Evolutionary conservation across 768 basidiomycete species (phyloP).

Genomic region (Pilatotrama ljubarskyi): DNA sequence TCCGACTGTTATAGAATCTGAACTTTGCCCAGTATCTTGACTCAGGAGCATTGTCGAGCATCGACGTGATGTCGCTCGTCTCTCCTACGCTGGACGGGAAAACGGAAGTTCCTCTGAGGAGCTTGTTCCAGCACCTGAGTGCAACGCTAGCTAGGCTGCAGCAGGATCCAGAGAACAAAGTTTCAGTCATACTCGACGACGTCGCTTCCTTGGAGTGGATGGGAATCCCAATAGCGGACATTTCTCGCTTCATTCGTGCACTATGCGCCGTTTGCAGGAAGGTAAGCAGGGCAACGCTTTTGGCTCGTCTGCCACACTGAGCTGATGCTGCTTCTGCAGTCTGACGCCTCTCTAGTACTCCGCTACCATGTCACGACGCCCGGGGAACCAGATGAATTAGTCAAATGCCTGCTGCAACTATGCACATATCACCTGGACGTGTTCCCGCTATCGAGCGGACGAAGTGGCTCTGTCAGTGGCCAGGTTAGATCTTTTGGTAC

Average conservation of each 20-base stretch:
- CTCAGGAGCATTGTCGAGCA: conserved; percentile 47
- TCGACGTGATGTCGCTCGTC: conserved; percentile 51
- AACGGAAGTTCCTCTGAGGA: conserved; percentile 18
- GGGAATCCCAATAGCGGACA: conserved; percentile 51
- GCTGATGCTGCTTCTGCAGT: conserved; percentile 36
- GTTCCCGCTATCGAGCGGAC: conserved; percentile 66
- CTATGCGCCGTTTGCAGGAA: conserved; percentile 55
- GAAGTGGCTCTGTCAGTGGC: conserved; percentile 77
- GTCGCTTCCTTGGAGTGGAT: conserved; percentile 71
- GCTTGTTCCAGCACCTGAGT: conserved; percentile 22
- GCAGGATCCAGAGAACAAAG: conserved; percentile 16
- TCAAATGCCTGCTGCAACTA: conserved; percentile 58
- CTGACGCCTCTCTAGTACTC: conserved; percentile 54
- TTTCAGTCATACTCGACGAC: conserved; percentile 70
- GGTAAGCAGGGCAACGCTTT: conserved; percentile 41
- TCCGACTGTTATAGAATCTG: conserved; percentile 28
- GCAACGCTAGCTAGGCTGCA: not conserved
- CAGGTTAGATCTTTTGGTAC: conserved; percentile 47
- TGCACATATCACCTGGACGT: conserved; percentile 74
- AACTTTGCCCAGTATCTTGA: conserved; percentile 35
- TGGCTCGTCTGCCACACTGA: not conserved
- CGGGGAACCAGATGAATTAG: conserved; percentile 61
- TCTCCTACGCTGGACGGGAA: conserved; percentile 20
- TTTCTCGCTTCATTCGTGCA: conserved; percentile 61
- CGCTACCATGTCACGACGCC: conserved; percentile 58